A percentile compares a stretch with the other conserved stretches of the same genome.
phyloP scores from a whole-genome alignment of 495 filamentous ascomycete species.

The Aspergillus sclerotioniger region DNA sequence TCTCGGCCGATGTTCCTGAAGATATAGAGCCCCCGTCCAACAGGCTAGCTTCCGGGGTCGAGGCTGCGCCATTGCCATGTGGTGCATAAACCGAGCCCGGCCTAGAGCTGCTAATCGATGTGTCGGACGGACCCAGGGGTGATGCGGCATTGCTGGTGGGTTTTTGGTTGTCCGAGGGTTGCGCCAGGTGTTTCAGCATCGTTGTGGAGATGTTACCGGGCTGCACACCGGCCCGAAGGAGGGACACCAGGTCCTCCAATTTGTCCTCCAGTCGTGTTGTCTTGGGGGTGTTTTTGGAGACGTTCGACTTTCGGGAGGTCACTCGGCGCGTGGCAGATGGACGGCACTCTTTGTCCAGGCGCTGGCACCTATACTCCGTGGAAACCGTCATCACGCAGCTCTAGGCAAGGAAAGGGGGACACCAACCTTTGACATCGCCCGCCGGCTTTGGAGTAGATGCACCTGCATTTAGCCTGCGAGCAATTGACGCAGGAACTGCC shows the following conservation, averaged over 20 bases:
- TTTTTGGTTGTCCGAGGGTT: conserved; percentile 19
- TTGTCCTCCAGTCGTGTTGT: conserved; percentile 50
- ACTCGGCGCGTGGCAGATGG: conserved; percentile 35
- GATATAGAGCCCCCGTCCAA: conserved; percentile 15
- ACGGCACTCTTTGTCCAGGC: conserved; percentile 45
- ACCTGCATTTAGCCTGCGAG: conserved; percentile 55
- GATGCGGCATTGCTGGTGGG: conserved; percentile 11
- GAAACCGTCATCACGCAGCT: too few species aligned
- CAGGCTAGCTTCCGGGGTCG: conserved; percentile 7
- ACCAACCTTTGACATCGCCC: background rate
- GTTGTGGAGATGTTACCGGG: conserved; percentile 14
- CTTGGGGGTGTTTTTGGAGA: conserved; percentile 27
- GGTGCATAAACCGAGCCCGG: background rate
- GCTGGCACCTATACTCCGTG: conserved; percentile 43
- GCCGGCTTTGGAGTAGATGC: conserved; percentile 16
- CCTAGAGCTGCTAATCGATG: background rate
- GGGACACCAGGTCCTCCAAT: conserved; percentile 48
- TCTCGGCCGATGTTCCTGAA: conserved; percentile 19
- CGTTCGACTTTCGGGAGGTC: conserved; percentile 20
- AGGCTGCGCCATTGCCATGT: background rate
- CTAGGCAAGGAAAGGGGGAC: too few species aligned
- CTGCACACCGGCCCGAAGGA: conserved; percentile 31
- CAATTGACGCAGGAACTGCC: conserved; percentile 57
- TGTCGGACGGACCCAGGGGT: background rate
- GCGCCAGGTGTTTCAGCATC: conserved; percentile 18